Base-by-base conservation (phyloP, 106 monocot genomes). In the Platanthera zijinensis region DNA sequence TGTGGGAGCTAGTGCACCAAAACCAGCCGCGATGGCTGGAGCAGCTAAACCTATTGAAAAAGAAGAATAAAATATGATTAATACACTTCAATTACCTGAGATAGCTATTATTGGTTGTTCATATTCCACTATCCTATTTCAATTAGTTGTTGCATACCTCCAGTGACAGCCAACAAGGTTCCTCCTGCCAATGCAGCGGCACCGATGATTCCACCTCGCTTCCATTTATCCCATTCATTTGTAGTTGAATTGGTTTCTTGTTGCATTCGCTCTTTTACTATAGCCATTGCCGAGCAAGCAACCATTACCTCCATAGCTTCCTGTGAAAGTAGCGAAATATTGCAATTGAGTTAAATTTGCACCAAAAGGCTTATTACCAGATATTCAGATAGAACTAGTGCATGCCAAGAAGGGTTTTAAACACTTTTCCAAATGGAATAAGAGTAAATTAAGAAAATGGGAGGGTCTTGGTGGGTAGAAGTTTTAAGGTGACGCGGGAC, bases 11-110 rank as follows among this genome's bases (percentile, higher is more conserved):
- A 97, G 76, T 69, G 96, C 96, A 79, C 93, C 77, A 80, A 97
- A 93, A 17, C 96, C 96, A 45, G 96, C 93, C 84, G 96, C 96
- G 79, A 97, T 97, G 76, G 96, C 96, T 79, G 96, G 96, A 74
- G 96, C 96, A 83, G 96, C 96, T 72, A 97, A 84, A 48, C 96
- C 96, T 97, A 87, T 80, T 52, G 52, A 76, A 73, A 12, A 50
- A 52, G 50, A 78, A 72, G 46, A 17, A 61, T 7, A 8, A 69
- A 75, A 66, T 71, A 50, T 67, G 45, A 59, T 39, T 0, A 39
- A 39, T 39, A 39, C 39, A 39, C 39, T 39, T 39, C 39, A 39
- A 39, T 39, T 39, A 39, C 39, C 39, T 39, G 39, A 39, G 39
- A 39, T 39, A 39, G 39, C 39, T 39, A 39, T 39, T 39, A 39